Percentiles rank a stretch among this genome's conserved stretches.
phyloP scores from a whole-genome alignment of 192 early-diverging fungal species.

The Coemansia sp. region DNA sequence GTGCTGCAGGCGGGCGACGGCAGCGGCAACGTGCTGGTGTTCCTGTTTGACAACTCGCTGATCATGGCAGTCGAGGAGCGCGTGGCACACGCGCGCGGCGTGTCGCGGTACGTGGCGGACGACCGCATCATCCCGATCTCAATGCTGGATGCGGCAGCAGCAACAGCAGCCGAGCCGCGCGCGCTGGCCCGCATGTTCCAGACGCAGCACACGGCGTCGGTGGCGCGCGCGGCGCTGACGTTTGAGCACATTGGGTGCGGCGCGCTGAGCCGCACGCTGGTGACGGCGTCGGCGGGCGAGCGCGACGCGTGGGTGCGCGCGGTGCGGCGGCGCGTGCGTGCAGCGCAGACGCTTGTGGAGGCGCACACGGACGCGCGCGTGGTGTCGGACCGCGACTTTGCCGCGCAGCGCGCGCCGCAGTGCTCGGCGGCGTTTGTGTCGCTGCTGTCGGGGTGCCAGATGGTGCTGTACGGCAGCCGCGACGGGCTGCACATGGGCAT shows the following conservation, averaged over 20 bases:
- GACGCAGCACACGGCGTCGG: constrained; percentile 5
- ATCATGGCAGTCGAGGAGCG: constrained; percentile 43
- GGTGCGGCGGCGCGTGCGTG: constrained; percentile 26
- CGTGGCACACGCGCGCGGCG: constrained; percentile 32
- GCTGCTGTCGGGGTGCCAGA: constrained; percentile 38
- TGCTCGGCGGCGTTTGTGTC: constrained; percentile 45
- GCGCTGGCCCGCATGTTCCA: constrained; percentile 33
- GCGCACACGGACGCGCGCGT: constrained; percentile 42
- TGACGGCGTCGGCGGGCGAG: constrained; percentile 19
- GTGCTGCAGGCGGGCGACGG: constrained; percentile 23
- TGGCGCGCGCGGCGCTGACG: constrained; percentile 7
- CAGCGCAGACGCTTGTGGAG: constrained; percentile 50
- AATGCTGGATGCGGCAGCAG: constrained; percentile 39
- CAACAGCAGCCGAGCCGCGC: constrained; percentile 22
- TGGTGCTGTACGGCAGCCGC: constrained; percentile 42
- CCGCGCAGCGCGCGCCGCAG: constrained; percentile 28
- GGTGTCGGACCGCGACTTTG: constrained; percentile 48
- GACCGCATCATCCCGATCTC: constrained; percentile 48
- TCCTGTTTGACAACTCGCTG: constrained; percentile 51
- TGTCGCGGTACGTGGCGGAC: constrained; percentile 47
- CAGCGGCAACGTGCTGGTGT: constrained; percentile 34
- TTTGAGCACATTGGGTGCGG: constrained; percentile 48
- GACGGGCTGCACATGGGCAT: constrained; percentile 52
- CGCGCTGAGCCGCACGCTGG: constrained; percentile 41
- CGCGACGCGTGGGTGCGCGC: constrained; percentile 30